Conservation (phyloP, 345 rosid genomes). For the Populus ilicifolia region DNA sequence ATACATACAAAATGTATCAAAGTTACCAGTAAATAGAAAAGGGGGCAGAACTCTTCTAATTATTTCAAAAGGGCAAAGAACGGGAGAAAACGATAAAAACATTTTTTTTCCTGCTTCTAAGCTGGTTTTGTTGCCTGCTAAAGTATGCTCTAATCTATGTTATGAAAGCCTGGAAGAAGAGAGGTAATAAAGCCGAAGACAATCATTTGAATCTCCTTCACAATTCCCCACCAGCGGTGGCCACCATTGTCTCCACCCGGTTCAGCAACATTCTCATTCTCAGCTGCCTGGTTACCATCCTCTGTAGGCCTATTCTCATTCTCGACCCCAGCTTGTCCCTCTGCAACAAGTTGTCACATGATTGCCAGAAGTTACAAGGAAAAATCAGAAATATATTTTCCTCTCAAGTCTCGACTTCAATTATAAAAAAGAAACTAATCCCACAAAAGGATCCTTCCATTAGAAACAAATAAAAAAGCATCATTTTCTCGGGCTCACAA, state of each 20-base stretch:
- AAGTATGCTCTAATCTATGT: conserved; percentile 57
- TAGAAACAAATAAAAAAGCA: too few relatives aligned
- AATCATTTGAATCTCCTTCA: conserved; percentile 94
- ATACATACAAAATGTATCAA: not conserved
- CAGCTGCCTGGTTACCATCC: conserved; percentile 50
- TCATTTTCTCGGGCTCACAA: not conserved
- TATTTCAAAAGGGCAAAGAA: not conserved
- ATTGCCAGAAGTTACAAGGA: not conserved
- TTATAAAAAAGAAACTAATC: not conserved
- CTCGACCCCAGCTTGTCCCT: conserved; percentile 59
- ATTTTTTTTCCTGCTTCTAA: not conserved
- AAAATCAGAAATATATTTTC: not conserved
- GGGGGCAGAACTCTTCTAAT: not conserved
- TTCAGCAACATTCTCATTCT: conserved; percentile 49
- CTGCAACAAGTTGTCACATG: conserved; percentile 29
- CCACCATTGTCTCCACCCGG: conserved; percentile 47
- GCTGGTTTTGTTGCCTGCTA: not conserved
- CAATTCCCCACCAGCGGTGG: conserved; percentile 91
- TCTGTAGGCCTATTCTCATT: conserved; percentile 51
- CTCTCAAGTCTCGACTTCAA: not conserved
- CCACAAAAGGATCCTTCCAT: not conserved
- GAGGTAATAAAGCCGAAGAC: conserved; percentile 95
- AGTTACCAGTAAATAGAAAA: not conserved
- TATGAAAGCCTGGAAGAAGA: conserved; percentile 93
- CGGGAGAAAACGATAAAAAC: not conserved